Conservation (phyloP, 495 filamentous ascomycete species). For the Halenospora varia region DNA sequence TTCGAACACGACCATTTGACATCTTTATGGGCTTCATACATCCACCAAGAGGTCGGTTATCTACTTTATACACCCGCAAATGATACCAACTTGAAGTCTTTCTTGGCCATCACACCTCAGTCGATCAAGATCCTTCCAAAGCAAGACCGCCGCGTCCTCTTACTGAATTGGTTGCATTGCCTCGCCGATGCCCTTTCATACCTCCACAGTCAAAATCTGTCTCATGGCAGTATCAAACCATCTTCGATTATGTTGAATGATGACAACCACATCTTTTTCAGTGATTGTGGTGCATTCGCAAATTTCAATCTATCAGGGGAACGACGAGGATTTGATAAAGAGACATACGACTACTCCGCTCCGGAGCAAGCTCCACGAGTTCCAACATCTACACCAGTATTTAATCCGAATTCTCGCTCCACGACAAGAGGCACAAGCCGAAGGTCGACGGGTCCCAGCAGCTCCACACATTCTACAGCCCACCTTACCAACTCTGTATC, state of each 20-base stretch:
- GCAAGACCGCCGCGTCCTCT: conserved; percentile 57
- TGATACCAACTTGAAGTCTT: conserved; percentile 73
- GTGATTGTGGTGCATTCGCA: conserved; percentile 61
- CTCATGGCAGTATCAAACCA: conserved; percentile 79
- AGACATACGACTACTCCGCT: conserved; percentile 83
- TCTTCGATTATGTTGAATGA: conserved; percentile 75
- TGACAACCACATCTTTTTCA: conserved; percentile 67
- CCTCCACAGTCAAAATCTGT: conserved; percentile 67
- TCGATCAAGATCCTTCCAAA: conserved; percentile 70
- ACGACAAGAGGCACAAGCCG: conserved; percentile 12
- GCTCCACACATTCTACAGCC: not conserved
- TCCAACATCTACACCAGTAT: conserved; percentile 21
- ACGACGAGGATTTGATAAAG: conserved; percentile 55
- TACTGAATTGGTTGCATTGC: conserved; percentile 88
- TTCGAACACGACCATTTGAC: conserved; percentile 76
- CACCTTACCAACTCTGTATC: not conserved
- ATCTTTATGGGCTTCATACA: conserved; percentile 79
- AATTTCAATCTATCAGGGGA: conserved; percentile 48
- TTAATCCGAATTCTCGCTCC: conserved; percentile 40
- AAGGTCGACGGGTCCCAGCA: conserved; percentile 7
- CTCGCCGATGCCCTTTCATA: conserved; percentile 72
- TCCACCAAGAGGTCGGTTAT: conserved; percentile 66
- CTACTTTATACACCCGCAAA: conserved; percentile 70
- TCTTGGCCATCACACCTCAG: conserved; percentile 64
- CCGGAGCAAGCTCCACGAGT: conserved; percentile 65